These are phyloP conservation scores for Carpinus fangiana DNA, from an alignment of 306 rosid species.

Conservation along the genomic window DNA sequence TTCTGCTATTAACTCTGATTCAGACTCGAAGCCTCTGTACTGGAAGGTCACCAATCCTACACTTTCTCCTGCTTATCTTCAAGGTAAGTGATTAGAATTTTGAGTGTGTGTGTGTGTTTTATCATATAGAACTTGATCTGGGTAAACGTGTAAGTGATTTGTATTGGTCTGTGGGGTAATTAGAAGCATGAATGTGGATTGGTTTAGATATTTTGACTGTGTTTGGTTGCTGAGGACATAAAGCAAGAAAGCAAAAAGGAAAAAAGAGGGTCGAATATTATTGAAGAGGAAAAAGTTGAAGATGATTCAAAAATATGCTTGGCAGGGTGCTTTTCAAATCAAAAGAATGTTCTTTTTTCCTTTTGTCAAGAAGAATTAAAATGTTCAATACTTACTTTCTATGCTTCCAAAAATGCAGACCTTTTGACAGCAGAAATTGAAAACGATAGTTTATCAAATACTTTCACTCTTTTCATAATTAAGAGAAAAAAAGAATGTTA, in stretches of 20 bases:
- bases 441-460: not conserved
- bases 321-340: not conserved
- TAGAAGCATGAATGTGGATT: not conserved
- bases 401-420: not conserved
- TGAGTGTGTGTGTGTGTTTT: not conserved
- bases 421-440: not conserved
- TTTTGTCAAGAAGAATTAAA: not conserved
- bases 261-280: not conserved
- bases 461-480: not conserved
- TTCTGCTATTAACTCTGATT: conserved; percentile 37
- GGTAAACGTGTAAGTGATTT: conserved; percentile 1
- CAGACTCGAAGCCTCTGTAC: conserved; percentile 53
- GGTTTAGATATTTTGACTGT: not conserved
- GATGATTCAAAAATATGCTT: not conserved
- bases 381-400: not conserved
- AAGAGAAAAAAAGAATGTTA: not conserved
- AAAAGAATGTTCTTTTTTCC: not conserved
- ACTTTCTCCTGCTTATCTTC: conserved; percentile 74
- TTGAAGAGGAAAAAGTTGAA: not conserved
- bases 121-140: not conserved
- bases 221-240: conserved; percentile 1
- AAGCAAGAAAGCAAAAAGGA: not conserved
- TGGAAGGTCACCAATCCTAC: conserved; percentile 66
- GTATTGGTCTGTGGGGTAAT: conserved; percentile 12
- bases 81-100: conserved; percentile 46